Evolutionary conservation across 108 stramenopile genomes (phyloP), one percentile per base, ranked within the genome.

Genomic region (Craspedostauros australis): DNA sequence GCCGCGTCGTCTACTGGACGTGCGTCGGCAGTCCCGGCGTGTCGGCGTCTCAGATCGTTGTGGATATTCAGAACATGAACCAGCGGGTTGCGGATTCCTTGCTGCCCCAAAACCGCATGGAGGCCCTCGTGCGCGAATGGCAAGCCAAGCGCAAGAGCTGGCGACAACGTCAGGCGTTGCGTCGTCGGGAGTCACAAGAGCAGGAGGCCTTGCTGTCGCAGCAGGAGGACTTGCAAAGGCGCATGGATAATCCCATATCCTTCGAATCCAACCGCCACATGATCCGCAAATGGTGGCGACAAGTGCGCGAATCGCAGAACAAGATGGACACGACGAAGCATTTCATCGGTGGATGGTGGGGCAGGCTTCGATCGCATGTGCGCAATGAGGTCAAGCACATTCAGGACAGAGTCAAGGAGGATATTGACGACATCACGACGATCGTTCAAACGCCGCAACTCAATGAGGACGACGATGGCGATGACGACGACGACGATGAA

Each of bases 1-100:
- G 75, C 23, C 52, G 72, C 9, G 56, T 69, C 21, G 75, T 80
- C 6, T 76, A 70, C 45, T 80, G 79, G 79, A 80, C 79, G 0
- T 73, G 75, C 50, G 52, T 73, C 11, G 79, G 75, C 3, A 58
- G 44, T 9, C 78, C 78, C 12, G 78, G 78, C 31, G 39, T 66
- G 9, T 39, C 46, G 12, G 66, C 66, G 8, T 50, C 57, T 8
- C 66, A 66, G 34, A 57, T 66, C 28, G 66, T 66, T 11, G 49
- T 58, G 4, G 66, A 66, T 25, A 66, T 66, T 12, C 44, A 66
- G 34, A 23, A 57, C 2, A 45, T 66, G 19, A 50, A 57, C 45
- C 41, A 41, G 25, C 46, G 43, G 23, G 43, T 53, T 23, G 57
- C 66, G 5, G 30, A 36, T 53, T n/a, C n/a, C n/a, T n/a, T n/a